phyloP scores from a whole-genome alignment of 1,284 basidiomycete species.

The Sporisorium sorghi region DNA sequence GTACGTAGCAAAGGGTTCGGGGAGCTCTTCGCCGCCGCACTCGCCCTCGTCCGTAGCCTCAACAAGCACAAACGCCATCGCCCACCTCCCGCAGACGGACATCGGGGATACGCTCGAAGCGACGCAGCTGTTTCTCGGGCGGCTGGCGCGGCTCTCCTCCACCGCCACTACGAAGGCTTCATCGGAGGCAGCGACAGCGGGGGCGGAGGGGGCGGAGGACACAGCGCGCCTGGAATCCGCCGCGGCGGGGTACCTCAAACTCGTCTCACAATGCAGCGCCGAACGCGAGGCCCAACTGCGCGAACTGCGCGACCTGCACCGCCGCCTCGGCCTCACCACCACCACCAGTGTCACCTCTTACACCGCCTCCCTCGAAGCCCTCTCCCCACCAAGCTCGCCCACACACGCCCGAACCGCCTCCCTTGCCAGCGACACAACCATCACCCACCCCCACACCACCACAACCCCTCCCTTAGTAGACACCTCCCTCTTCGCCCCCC shows the following conservation, averaged over 20 bases:
- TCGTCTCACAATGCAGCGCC: constrained; percentile 26
- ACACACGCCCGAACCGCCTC: background rate
- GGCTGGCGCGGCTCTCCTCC: constrained; percentile 2
- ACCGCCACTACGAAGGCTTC: background rate
- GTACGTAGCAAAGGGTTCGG: too few relatives aligned
- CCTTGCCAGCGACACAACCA: constrained; percentile 5
- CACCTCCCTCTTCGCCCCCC: constrained; percentile 3
- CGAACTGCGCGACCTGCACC: constrained; percentile 45
- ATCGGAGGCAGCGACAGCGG: background rate
- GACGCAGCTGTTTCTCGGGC: constrained; percentile 12
- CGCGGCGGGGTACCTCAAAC: constrained; percentile 25
- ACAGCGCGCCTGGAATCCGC: constrained; percentile 21
- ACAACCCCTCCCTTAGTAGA: background rate
- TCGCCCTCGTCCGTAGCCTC: background rate
- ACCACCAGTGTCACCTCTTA: too few relatives aligned
- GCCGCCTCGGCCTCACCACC: too few relatives aligned
- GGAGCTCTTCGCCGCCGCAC: too few relatives aligned
- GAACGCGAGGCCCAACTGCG: constrained; percentile 45
- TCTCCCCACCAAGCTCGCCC: background rate
- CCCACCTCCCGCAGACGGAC: background rate
- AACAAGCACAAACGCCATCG: background rate
- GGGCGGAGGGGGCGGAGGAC: constrained; percentile 16
- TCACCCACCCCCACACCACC: background rate
- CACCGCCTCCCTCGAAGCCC: too few relatives aligned
- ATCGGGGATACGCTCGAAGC: background rate